These are phyloP conservation scores for Paracoccidioides brasiliensis DNA, from an alignment of 2,329 filamentous ascomycete species.

Conservation along the genomic window DNA sequence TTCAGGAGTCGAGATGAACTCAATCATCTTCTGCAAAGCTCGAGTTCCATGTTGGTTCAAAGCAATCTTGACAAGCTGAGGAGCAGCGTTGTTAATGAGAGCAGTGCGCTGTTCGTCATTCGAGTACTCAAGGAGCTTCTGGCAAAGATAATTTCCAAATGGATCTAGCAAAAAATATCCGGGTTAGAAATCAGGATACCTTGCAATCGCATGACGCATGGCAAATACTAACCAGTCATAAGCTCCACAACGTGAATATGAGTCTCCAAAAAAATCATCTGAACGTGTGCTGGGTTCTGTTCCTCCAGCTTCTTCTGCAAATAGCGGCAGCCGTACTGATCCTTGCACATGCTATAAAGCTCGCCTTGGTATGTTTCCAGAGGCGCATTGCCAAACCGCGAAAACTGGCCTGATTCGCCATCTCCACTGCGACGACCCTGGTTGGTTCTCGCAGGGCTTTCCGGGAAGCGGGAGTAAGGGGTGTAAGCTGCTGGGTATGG, in stretches of 20 bases:
- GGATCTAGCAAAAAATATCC: slow-evolving; percentile 46
- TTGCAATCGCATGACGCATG: not conserved
- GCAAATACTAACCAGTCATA: slow-evolving; percentile 56
- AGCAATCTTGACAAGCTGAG: slow-evolving; percentile 82
- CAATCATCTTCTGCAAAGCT: slow-evolving; percentile 98
- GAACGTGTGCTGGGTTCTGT: slow-evolving; percentile 65
- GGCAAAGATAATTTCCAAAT: slow-evolving; percentile 97
- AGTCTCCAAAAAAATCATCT: slow-evolving; percentile 90
- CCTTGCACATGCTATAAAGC: slow-evolving; percentile 86
- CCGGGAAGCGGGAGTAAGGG: slow-evolving; percentile 42
- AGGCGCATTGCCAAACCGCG: slow-evolving; percentile 70
- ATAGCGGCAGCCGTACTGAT: slow-evolving; percentile 94
- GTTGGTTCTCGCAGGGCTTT: slow-evolving; percentile 63
- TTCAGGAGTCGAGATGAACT: slow-evolving; percentile 74
- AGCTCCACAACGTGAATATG: slow-evolving; percentile 88
- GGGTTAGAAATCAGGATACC: not conserved
- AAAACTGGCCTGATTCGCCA: slow-evolving; percentile 44
- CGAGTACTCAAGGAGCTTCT: slow-evolving; percentile 92
- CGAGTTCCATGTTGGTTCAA: slow-evolving; percentile 95
- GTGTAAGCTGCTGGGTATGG: slow-evolving; percentile 38
- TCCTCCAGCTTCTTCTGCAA: slow-evolving; percentile 96
- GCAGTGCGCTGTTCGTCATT: slow-evolving; percentile 89
- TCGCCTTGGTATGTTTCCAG: slow-evolving; percentile 69
- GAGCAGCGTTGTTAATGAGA: slow-evolving; percentile 78
- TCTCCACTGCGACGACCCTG: slow-evolving; percentile 50